Evolutionary conservation across 345 rosid genomes (phyloP), one percentile per base, ranked within the genome.

Genomic region (Turritis glabra): DNA sequence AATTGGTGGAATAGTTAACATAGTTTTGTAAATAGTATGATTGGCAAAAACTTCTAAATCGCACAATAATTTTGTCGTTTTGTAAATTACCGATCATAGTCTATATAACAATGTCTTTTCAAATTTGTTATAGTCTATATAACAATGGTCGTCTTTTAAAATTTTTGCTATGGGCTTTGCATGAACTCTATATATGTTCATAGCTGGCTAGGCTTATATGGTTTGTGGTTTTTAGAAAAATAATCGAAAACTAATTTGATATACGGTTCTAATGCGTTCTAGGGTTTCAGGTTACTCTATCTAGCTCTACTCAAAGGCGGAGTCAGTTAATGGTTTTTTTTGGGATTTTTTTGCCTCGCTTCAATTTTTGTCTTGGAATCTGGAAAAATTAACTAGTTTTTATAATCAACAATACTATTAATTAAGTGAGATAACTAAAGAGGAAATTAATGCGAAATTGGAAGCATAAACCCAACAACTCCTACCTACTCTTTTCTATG

Each of bases 391-490:
- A 69, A 61, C 65, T n/a, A 33, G 13, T 46, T 46, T 50, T 18
- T 68, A 1, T 41, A 41, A 35, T 23, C 54, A 61, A 69, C 29
- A 21, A 37, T 12, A n/a, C n/a, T n/a, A 37, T 59, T 27, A 76
- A 29, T 44, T 53, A 54, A 69, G 26, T 32, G 43, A 48, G 32
- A 53, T 75, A 64, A 57, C 67, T 37, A 40, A 56, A 69, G 47
- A 66, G 47, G 69, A 76, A 74, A 32, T 77, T 52, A 81, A 84
- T 79, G 74, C 76, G 73, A 80, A 69, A 15, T 37, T 61, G 72
- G 71, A 82, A 71, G 74, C 67, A 82, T 66, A 79, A 77, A 72
- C 30, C 40, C 67, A 73, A 81, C 75, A 10, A 77, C 83, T 73
- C 30, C 59, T 53, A 60, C 77, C 47, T 46, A 62, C 82, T 64